A percentile compares a stretch with the other conserved stretches of the same genome.
These are phyloP conservation scores for Pulveroboletus sp. DNA, from an alignment of 768 basidiomycete species.

Conservation along the genomic window DNA sequence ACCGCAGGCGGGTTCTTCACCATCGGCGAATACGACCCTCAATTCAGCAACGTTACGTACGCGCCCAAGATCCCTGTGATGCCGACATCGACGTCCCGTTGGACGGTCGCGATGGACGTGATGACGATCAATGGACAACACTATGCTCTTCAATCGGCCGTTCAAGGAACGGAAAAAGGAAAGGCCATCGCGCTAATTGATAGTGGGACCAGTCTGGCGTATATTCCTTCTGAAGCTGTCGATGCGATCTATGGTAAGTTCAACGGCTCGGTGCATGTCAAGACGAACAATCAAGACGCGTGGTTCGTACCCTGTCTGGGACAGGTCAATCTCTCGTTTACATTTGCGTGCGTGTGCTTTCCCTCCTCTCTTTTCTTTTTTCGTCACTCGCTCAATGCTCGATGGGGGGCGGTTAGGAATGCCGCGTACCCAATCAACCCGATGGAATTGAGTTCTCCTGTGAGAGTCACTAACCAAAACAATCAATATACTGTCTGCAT, in stretches of 20 bases:
- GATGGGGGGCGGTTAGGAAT: slow-evolving; percentile 11
- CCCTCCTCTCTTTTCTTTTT: too few relatives aligned
- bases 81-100: slow-evolving; percentile 33
- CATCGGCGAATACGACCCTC: slow-evolving; percentile 40
- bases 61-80: slow-evolving; percentile 32
- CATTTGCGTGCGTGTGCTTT: slow-evolving; percentile 8
- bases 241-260: slow-evolving; percentile 39
- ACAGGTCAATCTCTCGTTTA: slow-evolving; percentile 28
- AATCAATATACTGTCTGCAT: slow-evolving; percentile 37
- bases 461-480: slow-evolving; percentile 22
- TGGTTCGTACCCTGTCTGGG: slow-evolving; percentile 37
- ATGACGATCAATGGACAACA: slow-evolving; percentile 33
- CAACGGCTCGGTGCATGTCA: slow-evolving; percentile 32
- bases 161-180: slow-evolving; percentile 27
- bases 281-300: slow-evolving; percentile 22
- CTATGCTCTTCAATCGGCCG: slow-evolving; percentile 27
- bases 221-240: slow-evolving; percentile 31
- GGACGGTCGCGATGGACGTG: slow-evolving; percentile 40
- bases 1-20: slow-evolving; percentile 38
- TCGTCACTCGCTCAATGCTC: neutral
- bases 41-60: slow-evolving; percentile 27
- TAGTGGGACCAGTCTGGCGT: slow-evolving; percentile 39
- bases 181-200: slow-evolving; percentile 38
- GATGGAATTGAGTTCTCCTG: slow-evolving; percentile 37
- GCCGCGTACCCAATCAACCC: slow-evolving; percentile 39